A percentile compares a stretch with the other conserved stretches of the same genome.
Evolutionary conservation across 2,329 filamentous ascomycete species (phyloP).

Genomic region (Helotiales sp.): DNA sequence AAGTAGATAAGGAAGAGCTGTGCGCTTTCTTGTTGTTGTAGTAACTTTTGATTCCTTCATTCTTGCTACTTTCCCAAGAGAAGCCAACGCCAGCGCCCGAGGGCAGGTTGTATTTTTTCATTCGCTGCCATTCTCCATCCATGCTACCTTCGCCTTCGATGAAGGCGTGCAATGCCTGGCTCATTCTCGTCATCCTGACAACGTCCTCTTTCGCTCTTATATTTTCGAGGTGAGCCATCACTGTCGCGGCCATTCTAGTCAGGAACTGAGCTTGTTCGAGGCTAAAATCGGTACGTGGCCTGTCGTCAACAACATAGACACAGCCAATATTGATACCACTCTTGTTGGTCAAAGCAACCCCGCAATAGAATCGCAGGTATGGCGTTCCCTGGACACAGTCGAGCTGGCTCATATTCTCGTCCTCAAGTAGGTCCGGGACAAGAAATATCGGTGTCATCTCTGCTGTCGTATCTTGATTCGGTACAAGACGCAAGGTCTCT

Average conservation of each 20-base stretch:
- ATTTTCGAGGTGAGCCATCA: conserved; percentile 62
- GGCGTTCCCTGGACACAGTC: conserved; percentile 24
- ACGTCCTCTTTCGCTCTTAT: conserved; percentile 51
- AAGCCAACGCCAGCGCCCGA: conserved; percentile 24
- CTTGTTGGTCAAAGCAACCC: conserved; percentile 27
- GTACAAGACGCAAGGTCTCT: conserved; percentile 23
- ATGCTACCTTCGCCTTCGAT: conserved; percentile 44
- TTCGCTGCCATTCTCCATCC: conserved; percentile 28
- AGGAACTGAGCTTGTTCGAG: conserved; percentile 53
- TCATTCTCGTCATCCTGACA: conserved; percentile 52
- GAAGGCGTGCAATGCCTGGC: conserved; percentile 51
- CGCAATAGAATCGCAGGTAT: conserved; percentile 28
- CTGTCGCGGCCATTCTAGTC: conserved; percentile 53
- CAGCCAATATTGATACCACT: conserved; percentile 30
- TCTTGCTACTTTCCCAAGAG: conserved; percentile 25
- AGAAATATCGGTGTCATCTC: conserved; percentile 20
- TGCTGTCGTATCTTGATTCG: conserved; percentile 15
- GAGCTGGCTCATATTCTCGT: conserved; percentile 19
- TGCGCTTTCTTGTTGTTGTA: conserved; percentile 10
- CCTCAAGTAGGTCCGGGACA: conserved; percentile 21
- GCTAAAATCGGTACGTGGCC: conserved; percentile 51
- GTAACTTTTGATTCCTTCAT: conserved; percentile 13
- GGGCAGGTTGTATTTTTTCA: conserved; percentile 25
- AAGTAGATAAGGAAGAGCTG: neutral
- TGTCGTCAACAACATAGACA: conserved; percentile 52